Evolutionary conservation across 345 rosid species (phyloP).

Genomic region (Rhizophora apiculata): DNA sequence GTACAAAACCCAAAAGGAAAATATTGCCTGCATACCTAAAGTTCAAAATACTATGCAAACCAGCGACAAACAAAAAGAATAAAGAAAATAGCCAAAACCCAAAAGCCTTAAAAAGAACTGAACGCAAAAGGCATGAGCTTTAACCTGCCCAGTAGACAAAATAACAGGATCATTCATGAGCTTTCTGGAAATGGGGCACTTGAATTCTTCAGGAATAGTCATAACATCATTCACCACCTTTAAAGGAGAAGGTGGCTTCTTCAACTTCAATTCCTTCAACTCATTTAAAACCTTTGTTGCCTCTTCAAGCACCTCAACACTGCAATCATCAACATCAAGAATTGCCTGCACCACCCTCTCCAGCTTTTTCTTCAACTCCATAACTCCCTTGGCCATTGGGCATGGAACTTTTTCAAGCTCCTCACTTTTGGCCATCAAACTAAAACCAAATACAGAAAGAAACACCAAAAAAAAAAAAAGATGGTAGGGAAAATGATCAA

Average conservation of each 20-base stretch:
- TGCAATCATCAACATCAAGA: slow-evolving; percentile 35
- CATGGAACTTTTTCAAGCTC: slow-evolving; percentile 6
- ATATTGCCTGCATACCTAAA: slow-evolving; percentile 2
- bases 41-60: not conserved
- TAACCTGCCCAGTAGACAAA: slow-evolving; percentile 56
- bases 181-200: slow-evolving; percentile 44
- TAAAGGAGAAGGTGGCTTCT: slow-evolving; percentile 17
- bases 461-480: not conserved
- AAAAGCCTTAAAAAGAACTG: not conserved
- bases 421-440: slow-evolving; percentile 27
- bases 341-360: slow-evolving; percentile 32
- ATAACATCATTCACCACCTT: slow-evolving; percentile 11
- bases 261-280: slow-evolving; percentile 26
- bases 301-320: slow-evolving; percentile 28
- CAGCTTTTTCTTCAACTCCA: slow-evolving; percentile 42
- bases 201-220: slow-evolving; percentile 35
- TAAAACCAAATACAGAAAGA: not conserved
- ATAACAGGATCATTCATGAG: slow-evolving; percentile 59
- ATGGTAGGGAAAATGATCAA: not conserved
- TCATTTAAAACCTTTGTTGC: slow-evolving; percentile 34
- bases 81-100: not conserved
- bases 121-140: not conserved
- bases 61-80: not conserved
- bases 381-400: slow-evolving; percentile 4
- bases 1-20: not conserved